A percentile compares a stretch with the other conserved stretches of the same genome.
phyloP scores from a whole-genome alignment of 2,329 filamentous ascomycete genomes.

The Neonectria sp. region DNA sequence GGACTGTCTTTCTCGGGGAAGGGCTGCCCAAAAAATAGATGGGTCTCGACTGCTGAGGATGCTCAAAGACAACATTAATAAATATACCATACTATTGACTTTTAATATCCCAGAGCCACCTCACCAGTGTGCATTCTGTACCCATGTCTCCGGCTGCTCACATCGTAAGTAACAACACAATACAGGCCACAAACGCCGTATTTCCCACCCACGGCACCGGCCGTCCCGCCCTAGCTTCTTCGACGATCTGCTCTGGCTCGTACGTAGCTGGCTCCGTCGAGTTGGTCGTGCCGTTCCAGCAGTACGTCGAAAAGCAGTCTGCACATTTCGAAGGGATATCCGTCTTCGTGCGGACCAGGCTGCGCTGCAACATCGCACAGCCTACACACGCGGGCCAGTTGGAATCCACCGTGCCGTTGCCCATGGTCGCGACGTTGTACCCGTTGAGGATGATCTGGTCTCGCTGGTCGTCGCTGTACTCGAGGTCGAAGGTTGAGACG shows the following conservation, averaged over 20 bases:
- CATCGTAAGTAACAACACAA: no score
- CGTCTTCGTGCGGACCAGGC: constrained; percentile 76
- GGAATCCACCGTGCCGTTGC: constrained; percentile 70
- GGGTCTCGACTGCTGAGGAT: no score
- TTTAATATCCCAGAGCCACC: no score
- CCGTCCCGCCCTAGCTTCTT: neutral
- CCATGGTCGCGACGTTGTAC: constrained; percentile 71
- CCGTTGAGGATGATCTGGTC: constrained; percentile 86
- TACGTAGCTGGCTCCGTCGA: constrained; percentile 53
- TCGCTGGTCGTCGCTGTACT: constrained; percentile 75
- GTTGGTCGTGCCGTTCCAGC: constrained; percentile 82
- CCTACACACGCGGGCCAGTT: constrained; percentile 85
- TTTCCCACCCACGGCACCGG: neutral
- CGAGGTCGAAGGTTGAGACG: constrained; percentile 78
- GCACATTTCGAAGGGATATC: constrained; percentile 76
- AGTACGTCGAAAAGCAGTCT: constrained; percentile 83
- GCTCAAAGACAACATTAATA: no score
- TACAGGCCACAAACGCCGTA: no score
- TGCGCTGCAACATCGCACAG: constrained; percentile 83
- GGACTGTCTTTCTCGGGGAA: no score
- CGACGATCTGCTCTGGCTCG: constrained; percentile 53
- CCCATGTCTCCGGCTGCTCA: no score
- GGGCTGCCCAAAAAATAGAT: no score
- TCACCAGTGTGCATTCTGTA: no score
- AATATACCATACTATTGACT: no score